A percentile compares a stretch with the other conserved stretches of the same genome.
Evolutionary conservation across 73 alveolate genomes (phyloP).

Genomic region (Effrenium voratum): DNA sequence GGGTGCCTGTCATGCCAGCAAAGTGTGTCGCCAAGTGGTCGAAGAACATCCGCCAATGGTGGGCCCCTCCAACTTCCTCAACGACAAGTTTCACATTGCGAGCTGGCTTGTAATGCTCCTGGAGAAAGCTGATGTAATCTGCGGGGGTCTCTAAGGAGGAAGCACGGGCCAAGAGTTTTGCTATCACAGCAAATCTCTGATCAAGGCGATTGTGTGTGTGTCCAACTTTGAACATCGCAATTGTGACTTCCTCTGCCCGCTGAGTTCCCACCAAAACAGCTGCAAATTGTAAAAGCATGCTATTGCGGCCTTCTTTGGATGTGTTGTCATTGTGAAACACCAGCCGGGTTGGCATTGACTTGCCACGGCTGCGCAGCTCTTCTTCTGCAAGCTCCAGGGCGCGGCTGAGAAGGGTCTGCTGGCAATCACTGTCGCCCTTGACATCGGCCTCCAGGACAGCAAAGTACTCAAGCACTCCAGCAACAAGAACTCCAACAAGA

Average conservation of each 20-base stretch:
- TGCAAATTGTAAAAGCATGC: background rate
- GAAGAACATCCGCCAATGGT: background rate
- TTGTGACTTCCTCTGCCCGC: background rate
- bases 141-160: background rate
- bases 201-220: slow-evolving; percentile 37
- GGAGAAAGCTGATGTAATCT: background rate
- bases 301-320: background rate
- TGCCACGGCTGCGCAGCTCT: background rate
- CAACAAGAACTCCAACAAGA: slow-evolving; percentile 1
- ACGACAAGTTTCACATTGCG: background rate
- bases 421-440: background rate
- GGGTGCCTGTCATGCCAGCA: background rate
- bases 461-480: background rate
- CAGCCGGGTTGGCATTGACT: background rate
- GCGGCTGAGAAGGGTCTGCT: background rate
- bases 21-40: slow-evolving; percentile 9
- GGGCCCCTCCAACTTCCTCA: background rate
- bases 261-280: background rate
- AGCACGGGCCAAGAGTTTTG: background rate
- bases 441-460: slow-evolving; percentile 20
- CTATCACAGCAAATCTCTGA: slow-evolving; percentile 27
- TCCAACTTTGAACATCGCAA: background rate
- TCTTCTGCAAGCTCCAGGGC: slow-evolving; percentile 28
- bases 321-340: background rate
- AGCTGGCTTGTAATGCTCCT: background rate